Evolutionary conservation across 202 grass and related monocot species (phyloP).

Genomic region (Schoenoplectus tabernaemontani): DNA sequence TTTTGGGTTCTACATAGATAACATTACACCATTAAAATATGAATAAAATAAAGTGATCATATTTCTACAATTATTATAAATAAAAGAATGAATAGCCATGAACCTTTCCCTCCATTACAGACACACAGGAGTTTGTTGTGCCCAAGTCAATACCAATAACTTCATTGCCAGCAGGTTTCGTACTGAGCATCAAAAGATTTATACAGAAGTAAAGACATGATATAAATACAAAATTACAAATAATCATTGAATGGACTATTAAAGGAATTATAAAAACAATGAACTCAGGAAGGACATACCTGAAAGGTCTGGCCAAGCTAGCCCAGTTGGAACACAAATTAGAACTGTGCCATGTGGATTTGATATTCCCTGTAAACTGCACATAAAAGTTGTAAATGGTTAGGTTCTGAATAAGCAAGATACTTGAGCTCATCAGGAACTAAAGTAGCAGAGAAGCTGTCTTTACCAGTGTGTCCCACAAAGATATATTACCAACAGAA

Average conservation of each 20-base stretch:
- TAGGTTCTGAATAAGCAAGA: not conserved
- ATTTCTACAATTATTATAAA: not conserved
- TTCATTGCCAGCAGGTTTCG: slow-evolving; percentile 46
- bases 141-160: slow-evolving; percentile 66
- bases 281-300: slow-evolving; percentile 18
- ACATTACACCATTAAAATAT: not conserved
- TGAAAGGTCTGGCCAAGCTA: slow-evolving; percentile 42
- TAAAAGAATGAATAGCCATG: not conserved
- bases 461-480: not conserved
- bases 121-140: slow-evolving; percentile 52
- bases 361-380: slow-evolving; percentile 40
- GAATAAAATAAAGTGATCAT: not conserved
- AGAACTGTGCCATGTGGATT: slow-evolving; percentile 26
- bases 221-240: too few species aligned
- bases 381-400: not conserved
- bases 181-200: slow-evolving; percentile 18
- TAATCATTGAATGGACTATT: not conserved
- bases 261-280: not conserved
- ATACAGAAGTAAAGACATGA: not conserved
- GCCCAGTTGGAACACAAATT: slow-evolving; percentile 31
- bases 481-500: not conserved
- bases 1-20: slow-evolving; percentile 40
- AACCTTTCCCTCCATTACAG: slow-evolving; percentile 71
- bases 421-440: not conserved
- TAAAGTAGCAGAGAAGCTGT: too few species aligned